Base-by-base conservation (phyloP, 106 monocot genomes). In the Allium fistulosum region DNA sequence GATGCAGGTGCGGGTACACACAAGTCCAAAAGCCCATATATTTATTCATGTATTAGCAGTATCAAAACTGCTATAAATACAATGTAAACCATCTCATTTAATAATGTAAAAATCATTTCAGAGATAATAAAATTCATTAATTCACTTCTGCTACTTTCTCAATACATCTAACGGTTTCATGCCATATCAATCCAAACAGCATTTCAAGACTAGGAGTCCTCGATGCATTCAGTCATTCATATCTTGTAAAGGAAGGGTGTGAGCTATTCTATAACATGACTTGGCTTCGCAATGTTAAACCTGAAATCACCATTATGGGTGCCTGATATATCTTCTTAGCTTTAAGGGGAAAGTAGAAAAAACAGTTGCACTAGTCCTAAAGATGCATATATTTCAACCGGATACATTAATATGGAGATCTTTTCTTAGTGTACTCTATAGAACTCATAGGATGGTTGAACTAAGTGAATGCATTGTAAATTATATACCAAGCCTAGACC, bases 391-490 rank as follows among this genome's bases (percentile, higher is more conserved):
- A n/a, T n/a, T n/a, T 10, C 50, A 71, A 10, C 82, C 74, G 11
- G n/a, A n/a, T 77, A 82, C 51, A 61, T 78, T n/a, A n/a, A 71
- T 82, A 51, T 78, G 82, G 82, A 77, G 78, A 62, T 58, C 82
- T 18, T 17, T 82, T 28, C 78, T 82, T 4, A 78, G 77, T 65
- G n/a, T n/a, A n/a, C 64, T 78, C 51, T 78, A 71, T 22, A 82
- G 82, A 67, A 73, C 67, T 47, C 78, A 82, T 71, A 59, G 71
- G 4, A 65, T 74, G 59, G 17, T 82, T 10, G 49, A 57, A 59
- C 82, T 82, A 17, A 70, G 72, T 8, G 67, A 82, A 22, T 16
- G 18, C 16, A 74, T 78, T 18, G 45, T 78, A 49, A 60, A 57
- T 28, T 70, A 58, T 17, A 67, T 78, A 59, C 53, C 59, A 13